Evolutionary conservation across 2,329 filamentous ascomycete species (phyloP).

Genomic region (Bipolaris zeicola): DNA sequence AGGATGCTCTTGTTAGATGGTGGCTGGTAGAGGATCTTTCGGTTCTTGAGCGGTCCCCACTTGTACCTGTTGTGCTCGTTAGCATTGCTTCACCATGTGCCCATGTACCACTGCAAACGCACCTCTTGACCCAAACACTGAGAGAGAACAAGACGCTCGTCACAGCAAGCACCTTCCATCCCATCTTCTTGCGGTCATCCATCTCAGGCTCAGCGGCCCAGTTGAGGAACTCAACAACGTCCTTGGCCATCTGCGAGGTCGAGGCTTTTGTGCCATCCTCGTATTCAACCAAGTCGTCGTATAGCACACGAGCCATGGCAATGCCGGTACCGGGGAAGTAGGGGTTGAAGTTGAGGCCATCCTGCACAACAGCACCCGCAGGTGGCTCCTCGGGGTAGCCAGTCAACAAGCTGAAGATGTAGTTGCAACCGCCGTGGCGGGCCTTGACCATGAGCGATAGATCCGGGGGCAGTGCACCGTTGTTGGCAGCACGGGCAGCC

Average conservation of each 20-base stretch:
- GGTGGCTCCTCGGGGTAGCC: conserved; percentile 97
- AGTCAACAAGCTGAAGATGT: conserved; percentile 96
- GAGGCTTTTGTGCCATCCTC: conserved; percentile 94
- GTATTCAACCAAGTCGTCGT: conserved; percentile 97
- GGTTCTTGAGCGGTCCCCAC: conserved; percentile 94
- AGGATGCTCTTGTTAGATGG: conserved; percentile 54
- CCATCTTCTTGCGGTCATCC: conserved; percentile 99
- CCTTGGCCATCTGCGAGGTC: conserved; percentile 99
- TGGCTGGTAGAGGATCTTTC: conserved; percentile 88
- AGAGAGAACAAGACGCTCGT: conserved; percentile 79
- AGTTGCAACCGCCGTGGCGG: conserved; percentile 96
- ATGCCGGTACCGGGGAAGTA: conserved; percentile 99
- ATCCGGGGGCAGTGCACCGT: conserved; percentile 96
- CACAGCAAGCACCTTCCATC: conserved; percentile 90
- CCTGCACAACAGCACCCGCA: conserved; percentile 81
- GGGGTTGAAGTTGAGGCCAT: conserved; percentile 99
- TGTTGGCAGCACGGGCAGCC: conserved; percentile 96
- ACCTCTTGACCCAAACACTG: conserved; percentile 96
- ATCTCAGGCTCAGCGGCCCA: conserved; percentile 99
- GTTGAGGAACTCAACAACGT: conserved; percentile 98
- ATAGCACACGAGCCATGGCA: conserved; percentile 97
- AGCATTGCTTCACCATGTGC: conserved; percentile 21
- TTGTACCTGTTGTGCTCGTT: conserved; percentile 70
- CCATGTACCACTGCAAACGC: conserved; percentile 21
- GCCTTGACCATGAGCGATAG: conserved; percentile 97